A percentile compares a stretch with the other conserved stretches of the same genome.
Evolutionary conservation across 352 stramenopile species (phyloP).

Genomic region (Thraustotheca clavata): DNA sequence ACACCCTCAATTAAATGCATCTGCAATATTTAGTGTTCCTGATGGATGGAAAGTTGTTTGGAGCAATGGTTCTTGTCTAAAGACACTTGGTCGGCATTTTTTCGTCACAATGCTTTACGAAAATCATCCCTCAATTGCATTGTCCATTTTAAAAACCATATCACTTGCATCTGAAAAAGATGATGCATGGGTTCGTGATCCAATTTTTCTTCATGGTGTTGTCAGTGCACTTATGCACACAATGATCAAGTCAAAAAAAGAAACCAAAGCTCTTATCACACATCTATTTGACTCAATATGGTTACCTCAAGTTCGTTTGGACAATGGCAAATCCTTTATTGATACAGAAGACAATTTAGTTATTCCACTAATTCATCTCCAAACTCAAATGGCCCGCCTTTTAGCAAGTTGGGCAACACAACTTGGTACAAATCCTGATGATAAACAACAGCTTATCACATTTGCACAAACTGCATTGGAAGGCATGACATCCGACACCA

Average conservation of each 20-base stretch:
- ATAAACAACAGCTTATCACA: neutral
- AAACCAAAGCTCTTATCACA: neutral
- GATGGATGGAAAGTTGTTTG: slow-evolving; percentile 1
- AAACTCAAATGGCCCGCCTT: neutral
- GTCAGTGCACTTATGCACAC: neutral
- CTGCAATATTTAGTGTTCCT: neutral
- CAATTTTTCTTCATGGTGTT: neutral
- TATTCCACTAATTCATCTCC: neutral
- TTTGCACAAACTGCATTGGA: neutral
- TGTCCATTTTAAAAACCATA: neutral
- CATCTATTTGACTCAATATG: neutral
- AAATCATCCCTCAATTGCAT: neutral
- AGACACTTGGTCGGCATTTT: slow-evolving; percentile 10
- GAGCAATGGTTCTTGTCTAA: slow-evolving; percentile 13
- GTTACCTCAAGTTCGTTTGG: neutral
- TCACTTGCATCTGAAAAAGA: neutral
- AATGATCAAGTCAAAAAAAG: neutral
- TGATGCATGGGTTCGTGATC: neutral
- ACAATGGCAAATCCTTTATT: neutral
- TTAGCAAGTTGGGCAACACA: neutral
- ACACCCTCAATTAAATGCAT: neutral
- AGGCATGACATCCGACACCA: neutral
- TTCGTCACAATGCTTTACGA: slow-evolving; percentile 4
- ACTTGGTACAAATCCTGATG: no score
- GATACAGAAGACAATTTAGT: neutral